Evolutionary conservation across 2,329 filamentous ascomycete genomes (phyloP).

Genomic region (Decorospora gaudefroyi): DNA sequence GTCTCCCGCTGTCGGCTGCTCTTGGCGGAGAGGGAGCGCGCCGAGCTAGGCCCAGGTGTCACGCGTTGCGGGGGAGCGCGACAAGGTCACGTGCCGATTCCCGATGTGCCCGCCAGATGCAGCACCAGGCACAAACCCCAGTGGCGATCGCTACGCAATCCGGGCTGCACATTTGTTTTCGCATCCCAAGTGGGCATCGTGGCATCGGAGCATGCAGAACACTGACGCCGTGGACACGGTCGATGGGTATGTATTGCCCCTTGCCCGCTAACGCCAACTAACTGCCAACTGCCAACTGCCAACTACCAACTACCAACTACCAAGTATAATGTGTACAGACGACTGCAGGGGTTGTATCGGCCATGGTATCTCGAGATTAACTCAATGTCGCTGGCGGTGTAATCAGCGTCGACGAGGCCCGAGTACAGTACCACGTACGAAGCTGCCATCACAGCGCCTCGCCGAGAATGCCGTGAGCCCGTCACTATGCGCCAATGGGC

Average conservation of each 20-base stretch:
- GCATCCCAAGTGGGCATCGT: conserved; percentile 19
- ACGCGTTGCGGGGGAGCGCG: conserved; percentile 28
- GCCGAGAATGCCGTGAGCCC: conserved; percentile 37
- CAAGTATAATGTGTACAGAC: too few relatives aligned
- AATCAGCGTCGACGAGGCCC: conserved; percentile 11
- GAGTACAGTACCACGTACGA: too few relatives aligned
- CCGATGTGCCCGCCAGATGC: conserved; percentile 14
- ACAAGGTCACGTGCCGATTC: conserved; percentile 7
- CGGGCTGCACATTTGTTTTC: conserved; percentile 10
- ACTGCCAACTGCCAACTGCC: too few relatives aligned
- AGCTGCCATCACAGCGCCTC: conserved; percentile 21
- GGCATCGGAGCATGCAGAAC: conserved; percentile 13
- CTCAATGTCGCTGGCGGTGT: too few relatives aligned
- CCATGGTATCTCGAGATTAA: too few relatives aligned
- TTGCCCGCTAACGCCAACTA: too few relatives aligned
- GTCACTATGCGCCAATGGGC: conserved; percentile 27
- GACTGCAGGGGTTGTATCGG: too few relatives aligned
- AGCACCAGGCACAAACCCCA: conserved; percentile 28
- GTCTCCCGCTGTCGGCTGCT: conserved; percentile 28
- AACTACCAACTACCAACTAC: too few relatives aligned
- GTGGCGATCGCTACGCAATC: conserved; percentile 29
- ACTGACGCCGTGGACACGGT: conserved; percentile 10
- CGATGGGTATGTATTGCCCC: too few relatives aligned
- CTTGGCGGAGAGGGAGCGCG: conserved; percentile 17
- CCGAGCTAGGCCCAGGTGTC: conserved; percentile 12